phyloP scores from a whole-genome alignment of 257 asterid species.

The Misopates orontium region DNA sequence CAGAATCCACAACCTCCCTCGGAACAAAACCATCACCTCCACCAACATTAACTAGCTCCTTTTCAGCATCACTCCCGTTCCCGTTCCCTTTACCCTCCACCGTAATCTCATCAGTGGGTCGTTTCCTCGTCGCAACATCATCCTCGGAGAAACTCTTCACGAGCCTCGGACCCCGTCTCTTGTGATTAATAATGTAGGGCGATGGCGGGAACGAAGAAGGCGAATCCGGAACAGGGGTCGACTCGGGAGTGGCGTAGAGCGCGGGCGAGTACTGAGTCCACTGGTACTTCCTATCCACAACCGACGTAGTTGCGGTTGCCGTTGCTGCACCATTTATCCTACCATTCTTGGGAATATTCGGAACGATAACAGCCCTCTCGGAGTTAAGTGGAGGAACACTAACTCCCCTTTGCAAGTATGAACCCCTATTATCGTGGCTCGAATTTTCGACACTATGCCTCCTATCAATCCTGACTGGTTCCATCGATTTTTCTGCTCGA shows the following conservation, averaged over 20 bases:
- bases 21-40: constrained; percentile 30
- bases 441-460: constrained; percentile 42
- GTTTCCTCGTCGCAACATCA: constrained; percentile 47
- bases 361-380: constrained; percentile 41
- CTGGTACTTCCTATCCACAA: constrained; percentile 46
- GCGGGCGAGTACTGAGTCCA: constrained; percentile 93
- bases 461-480: constrained; percentile 33
- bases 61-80: constrained; percentile 27
- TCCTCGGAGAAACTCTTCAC: constrained; percentile 75
- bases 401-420: neutral
- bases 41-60: constrained; percentile 28
- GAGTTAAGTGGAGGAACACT: constrained; percentile 26
- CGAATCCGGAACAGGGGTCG: constrained; percentile 89
- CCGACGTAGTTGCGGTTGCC: constrained; percentile 19
- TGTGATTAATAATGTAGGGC: constrained; percentile 85
- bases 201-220: constrained; percentile 89
- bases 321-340: constrained; percentile 39
- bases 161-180: constrained; percentile 90
- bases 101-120: constrained; percentile 31
- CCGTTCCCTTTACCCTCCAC: constrained; percentile 35
- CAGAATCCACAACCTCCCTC: constrained; percentile 20
- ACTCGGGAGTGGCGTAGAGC: constrained; percentile 79
- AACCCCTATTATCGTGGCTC: constrained; percentile 25
- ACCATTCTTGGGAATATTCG: constrained; percentile 11
- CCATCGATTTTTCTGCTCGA: constrained; percentile 52